A percentile compares a stretch with the other conserved stretches of the same genome.
Conservation (phyloP, 345 rosid species). For the Mallotus nudiflorus region DNA sequence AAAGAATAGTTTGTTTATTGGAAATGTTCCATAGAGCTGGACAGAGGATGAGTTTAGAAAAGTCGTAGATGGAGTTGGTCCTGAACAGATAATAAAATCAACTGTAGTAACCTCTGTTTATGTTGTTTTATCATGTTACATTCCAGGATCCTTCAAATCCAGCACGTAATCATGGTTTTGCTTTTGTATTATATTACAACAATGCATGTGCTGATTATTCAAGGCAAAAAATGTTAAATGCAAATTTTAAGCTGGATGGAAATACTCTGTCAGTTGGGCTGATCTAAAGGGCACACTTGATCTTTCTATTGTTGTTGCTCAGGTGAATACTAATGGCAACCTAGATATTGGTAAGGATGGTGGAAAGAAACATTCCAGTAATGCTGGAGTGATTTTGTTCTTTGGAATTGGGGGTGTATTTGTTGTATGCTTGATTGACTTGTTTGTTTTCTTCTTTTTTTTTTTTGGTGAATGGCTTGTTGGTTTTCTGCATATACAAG, state of each 20-base stretch:
- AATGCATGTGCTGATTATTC: constrained; percentile 99
- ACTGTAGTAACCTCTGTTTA: constrained; percentile 13
- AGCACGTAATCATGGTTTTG: constrained; percentile 92
- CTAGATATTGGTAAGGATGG: too few species aligned
- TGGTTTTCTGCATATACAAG: too few species aligned
- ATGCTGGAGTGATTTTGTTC: too few species aligned
- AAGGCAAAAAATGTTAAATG: constrained; percentile 82
- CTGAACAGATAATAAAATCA: constrained; percentile 41
- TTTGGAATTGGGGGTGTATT: too few species aligned
- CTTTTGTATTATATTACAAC: constrained; percentile 89
- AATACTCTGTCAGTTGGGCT: constrained; percentile 94
- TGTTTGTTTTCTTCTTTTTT: too few species aligned
- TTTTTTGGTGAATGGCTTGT: too few species aligned
- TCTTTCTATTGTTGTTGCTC: constrained; percentile 75
- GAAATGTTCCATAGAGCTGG: constrained; percentile 95
- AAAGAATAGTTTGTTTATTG: constrained; percentile 88
- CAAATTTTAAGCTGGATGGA: constrained; percentile 90
- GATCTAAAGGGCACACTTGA: constrained; percentile 95
- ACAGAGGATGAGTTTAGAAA: constrained; percentile 86
- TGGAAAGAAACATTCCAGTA: too few species aligned
- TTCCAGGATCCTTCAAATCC: constrained; percentile 86
- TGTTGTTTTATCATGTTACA: constrained; percentile 18
- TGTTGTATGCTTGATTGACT: too few species aligned
- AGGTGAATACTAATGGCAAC: too few species aligned
- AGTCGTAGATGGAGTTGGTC: constrained; percentile 79